Conservation (phyloP, 163 green algal genomes). For the Chlorella variabilis region DNA sequence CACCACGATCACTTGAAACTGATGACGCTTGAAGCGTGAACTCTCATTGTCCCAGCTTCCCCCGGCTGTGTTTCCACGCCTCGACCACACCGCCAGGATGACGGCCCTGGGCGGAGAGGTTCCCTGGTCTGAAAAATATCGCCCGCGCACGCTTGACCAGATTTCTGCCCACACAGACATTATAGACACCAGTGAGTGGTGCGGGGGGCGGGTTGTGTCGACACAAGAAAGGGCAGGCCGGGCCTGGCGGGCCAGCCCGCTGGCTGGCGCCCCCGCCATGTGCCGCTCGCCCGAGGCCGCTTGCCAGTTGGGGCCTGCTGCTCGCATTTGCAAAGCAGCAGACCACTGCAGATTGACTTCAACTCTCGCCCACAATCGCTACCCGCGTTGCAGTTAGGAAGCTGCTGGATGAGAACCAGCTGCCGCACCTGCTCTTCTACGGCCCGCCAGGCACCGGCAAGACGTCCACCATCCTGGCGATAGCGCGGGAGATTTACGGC, state of each 20-base stretch:
- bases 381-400: constrained; percentile 81
- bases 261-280: background rate
- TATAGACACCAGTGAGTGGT: constrained; percentile 93
- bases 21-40: too few species aligned
- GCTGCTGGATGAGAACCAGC: constrained; percentile 87
- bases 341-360: too few species aligned
- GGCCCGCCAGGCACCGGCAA: constrained; percentile 98
- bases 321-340: too few species aligned
- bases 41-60: background rate
- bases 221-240: too few species aligned
- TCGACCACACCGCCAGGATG: constrained; percentile 9
- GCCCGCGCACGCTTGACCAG: constrained; percentile 82
- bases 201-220: background rate
- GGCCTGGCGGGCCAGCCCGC: background rate
- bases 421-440: constrained; percentile 99
- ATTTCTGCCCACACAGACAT: constrained; percentile 97
- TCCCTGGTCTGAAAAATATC: constrained; percentile 32
- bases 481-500: constrained; percentile 95
- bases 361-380: too few species aligned
- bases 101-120: background rate
- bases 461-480: constrained; percentile 91
- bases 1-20: too few species aligned
- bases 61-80: too few species aligned
- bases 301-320: background rate
- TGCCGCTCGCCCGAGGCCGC: background rate